A percentile compares a stretch with the other conserved stretches of the same genome.
These are phyloP conservation scores for Conticribra guillardii DNA, from an alignment of 108 stramenopile species.

Conservation along the genomic window DNA sequence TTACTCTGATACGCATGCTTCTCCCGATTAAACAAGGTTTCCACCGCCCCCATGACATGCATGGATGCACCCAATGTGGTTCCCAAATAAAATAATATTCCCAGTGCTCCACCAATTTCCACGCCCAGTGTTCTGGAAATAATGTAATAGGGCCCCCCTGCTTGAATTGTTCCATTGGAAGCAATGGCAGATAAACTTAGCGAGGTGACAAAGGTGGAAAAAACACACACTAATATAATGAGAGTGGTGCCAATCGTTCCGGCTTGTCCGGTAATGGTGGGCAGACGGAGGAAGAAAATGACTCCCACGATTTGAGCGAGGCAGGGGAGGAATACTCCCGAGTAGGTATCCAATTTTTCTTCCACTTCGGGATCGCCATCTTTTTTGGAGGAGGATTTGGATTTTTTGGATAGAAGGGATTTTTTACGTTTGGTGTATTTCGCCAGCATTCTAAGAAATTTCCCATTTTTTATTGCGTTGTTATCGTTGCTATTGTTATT, in stretches of 20 bases:
- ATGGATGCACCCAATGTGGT: slow-evolving; percentile 64
- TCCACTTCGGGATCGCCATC: neutral
- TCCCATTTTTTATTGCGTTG: neutral
- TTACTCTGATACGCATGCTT: slow-evolving; percentile 20
- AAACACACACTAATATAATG: slow-evolving; percentile 55
- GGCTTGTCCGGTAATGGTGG: slow-evolving; percentile 80
- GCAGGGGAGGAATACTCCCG: slow-evolving; percentile 77
- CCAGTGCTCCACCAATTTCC: slow-evolving; percentile 74
- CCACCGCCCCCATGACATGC: slow-evolving; percentile 81
- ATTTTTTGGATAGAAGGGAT: neutral
- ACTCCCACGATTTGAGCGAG: slow-evolving; percentile 84
- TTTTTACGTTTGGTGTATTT: neutral
- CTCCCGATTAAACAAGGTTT: slow-evolving; percentile 47
- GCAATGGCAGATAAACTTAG: slow-evolving; percentile 76
- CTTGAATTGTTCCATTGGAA: slow-evolving; percentile 78
- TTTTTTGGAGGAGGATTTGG: neutral
- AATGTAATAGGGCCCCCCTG: slow-evolving; percentile 84
- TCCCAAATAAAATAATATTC: slow-evolving; percentile 77
- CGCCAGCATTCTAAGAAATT: neutral
- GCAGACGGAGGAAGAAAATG: slow-evolving; percentile 79
- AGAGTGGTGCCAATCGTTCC: slow-evolving; percentile 51
- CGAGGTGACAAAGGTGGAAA: slow-evolving; percentile 68
- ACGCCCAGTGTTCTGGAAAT: slow-evolving; percentile 68
- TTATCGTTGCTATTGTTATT: neutral
- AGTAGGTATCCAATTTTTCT: slow-evolving; percentile 58